A percentile compares a stretch with the other conserved stretches of the same genome.
Evolutionary conservation across 1,284 basidiomycete genomes (phyloP).

Genomic region (Microbotryomycetes sp.): DNA sequence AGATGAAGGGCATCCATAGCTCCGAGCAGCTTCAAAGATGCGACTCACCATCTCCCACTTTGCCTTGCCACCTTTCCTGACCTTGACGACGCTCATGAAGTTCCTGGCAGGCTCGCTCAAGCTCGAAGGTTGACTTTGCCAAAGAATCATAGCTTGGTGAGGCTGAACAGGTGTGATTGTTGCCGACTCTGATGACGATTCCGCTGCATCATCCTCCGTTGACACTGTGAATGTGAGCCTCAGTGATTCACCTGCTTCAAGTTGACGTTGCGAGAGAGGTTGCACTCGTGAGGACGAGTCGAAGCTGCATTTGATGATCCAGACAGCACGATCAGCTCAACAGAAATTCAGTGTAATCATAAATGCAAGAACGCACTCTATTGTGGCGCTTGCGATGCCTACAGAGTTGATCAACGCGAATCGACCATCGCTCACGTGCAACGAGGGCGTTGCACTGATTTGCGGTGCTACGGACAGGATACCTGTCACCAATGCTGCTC

Average conservation of each 20-base stretch:
- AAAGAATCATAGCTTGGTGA: constrained; percentile 21
- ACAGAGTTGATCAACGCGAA: constrained; percentile 24
- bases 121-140: neutral
- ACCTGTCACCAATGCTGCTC: too few species aligned
- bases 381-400: neutral
- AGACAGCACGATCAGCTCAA: too few species aligned
- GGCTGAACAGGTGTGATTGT: constrained; percentile 7
- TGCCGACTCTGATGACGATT: neutral
- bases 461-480: too few species aligned
- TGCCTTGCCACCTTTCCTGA: constrained; percentile 19
- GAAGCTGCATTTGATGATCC: constrained; percentile 14
- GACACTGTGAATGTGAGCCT: constrained; percentile 22
- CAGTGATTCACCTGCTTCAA: constrained; percentile 17
- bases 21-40: neutral
- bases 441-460: neutral
- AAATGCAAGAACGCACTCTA: constrained; percentile 10
- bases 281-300: constrained; percentile 4
- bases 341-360: too few species aligned
- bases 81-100: constrained; percentile 9
- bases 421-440: constrained; percentile 13
- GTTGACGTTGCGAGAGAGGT: neutral
- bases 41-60: constrained; percentile 22
- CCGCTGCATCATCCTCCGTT: neutral
- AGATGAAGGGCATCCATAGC: neutral
- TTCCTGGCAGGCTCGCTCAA: neutral